Percentiles rank a stretch among this genome's conserved stretches.
Conservation (phyloP, 768 basidiomycete species). For the Leccinum ochraceum region DNA sequence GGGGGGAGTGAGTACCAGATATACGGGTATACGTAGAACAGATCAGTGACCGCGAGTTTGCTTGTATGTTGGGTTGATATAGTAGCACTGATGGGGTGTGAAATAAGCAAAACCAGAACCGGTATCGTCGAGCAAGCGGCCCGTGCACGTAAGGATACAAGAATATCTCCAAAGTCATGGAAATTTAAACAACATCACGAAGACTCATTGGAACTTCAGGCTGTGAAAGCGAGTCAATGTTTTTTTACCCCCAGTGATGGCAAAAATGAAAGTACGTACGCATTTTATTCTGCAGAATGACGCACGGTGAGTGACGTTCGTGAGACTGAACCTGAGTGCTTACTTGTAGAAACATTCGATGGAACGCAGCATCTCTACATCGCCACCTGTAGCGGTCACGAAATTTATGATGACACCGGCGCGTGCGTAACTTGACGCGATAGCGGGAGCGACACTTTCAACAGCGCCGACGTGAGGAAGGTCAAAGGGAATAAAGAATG, state of each 20-base stretch:
- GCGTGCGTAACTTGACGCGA: conserved; percentile 79
- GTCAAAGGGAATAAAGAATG: background rate
- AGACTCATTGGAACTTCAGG: conserved; percentile 91
- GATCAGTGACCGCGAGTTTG: conserved; percentile 32
- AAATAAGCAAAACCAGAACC: conserved; percentile 37
- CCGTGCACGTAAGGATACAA: conserved; percentile 82
- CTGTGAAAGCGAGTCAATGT: conserved; percentile 42
- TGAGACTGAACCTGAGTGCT: conserved; percentile 25
- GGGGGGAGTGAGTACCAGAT: conserved; percentile 44
- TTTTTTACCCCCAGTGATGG: conserved; percentile 3
- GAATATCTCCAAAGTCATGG: conserved; percentile 45
- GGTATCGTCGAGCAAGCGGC: conserved; percentile 36
- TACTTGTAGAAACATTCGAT: conserved; percentile 99
- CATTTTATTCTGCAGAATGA: conserved; percentile 72
- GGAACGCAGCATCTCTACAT: conserved; percentile 96
- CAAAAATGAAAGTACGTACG: conserved; percentile 46
- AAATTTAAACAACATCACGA: conserved; percentile 78
- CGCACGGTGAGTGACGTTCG: conserved; percentile 16
- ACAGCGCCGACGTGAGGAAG: conserved; percentile 11
- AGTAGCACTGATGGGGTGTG: conserved; percentile 44
- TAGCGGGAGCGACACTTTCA: conserved; percentile 78
- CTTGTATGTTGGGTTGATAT: conserved; percentile 46
- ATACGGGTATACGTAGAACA: conserved; percentile 70
- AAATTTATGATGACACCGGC: conserved; percentile 95
- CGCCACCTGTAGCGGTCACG: conserved; percentile 95